Evolutionary conservation across 2,329 filamentous ascomycete genomes (phyloP), one percentile per base, ranked within the genome.

Genomic region (Penicillium sp.): DNA sequence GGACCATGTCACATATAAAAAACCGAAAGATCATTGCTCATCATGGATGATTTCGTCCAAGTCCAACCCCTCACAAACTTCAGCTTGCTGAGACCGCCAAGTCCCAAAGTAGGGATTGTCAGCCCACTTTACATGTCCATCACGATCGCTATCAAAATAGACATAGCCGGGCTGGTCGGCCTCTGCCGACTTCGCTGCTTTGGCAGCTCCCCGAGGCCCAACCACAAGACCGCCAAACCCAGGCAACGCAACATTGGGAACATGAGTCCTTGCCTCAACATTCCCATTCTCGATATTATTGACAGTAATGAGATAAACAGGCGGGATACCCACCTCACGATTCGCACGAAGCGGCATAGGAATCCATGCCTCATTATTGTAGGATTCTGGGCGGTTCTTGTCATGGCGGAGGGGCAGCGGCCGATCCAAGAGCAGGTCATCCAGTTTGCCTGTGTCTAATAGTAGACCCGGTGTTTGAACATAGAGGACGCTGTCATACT

Each of bases 401-500:
- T 75, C 70, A 20, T 73, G 66, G 26, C 65, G 56, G 16, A 69
- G 61, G 2, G 73, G 73, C 4, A 75, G 56, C 2, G 72, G 69
- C 4, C 66, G 63, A 14, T 68, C 69, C 16, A 72, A 62, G n/a
- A 79, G 63, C 39, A 77, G 61, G 4, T 67, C 53, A 53, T 79
- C 76, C 16, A 79, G 58, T 26, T 69, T 72, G 7, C 65, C 63
- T 1, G 67, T 70, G 45, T 78, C 70, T 29, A 76, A 61, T 1
- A 76, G 58, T 40, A 78, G 54, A 0, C 77, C 77, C 0, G 76
- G 77, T 1, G 73, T 72, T 37, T 72, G 73, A 4, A 79, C 61
- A 59, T 77, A 79, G 1, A 79, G 59, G 0, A 78, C 72, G 38
- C 75, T 72, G 47, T 78, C 74, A 58, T 79, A 79, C 35, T 72